These are phyloP conservation scores for Fusarium mangiferae DNA, from an alignment of 2,329 filamentous ascomycete species.

Conservation along the genomic window DNA sequence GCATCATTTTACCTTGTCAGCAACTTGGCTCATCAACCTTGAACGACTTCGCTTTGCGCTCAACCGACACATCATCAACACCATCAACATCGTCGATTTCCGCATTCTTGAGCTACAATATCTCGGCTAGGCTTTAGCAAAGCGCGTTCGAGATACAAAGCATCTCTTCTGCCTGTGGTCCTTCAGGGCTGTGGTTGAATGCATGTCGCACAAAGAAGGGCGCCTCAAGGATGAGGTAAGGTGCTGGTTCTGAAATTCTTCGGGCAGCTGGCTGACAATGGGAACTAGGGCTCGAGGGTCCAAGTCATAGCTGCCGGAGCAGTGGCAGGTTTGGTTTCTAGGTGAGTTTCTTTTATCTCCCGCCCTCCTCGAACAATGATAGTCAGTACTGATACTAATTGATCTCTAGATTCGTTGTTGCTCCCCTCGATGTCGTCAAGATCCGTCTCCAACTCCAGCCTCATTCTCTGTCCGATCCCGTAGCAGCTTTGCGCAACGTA, in stretches of 20 bases:
- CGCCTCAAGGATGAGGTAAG: slow-evolving; percentile 70
- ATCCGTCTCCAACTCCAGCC: slow-evolving; percentile 96
- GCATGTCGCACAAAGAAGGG: slow-evolving; percentile 51
- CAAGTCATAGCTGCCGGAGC: slow-evolving; percentile 68
- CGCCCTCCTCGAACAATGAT: not conserved
- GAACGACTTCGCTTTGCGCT: slow-evolving; percentile 51
- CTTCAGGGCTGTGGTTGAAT: slow-evolving; percentile 38
- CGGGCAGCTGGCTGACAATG: slow-evolving; percentile 12
- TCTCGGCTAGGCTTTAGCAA: not conserved
- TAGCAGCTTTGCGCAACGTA: slow-evolving; percentile 64
- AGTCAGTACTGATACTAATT: slow-evolving; percentile 21
- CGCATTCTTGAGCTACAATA: not conserved
- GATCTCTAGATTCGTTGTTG: slow-evolving; percentile 80
- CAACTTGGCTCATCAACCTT: slow-evolving; percentile 21
- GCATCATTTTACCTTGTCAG: slow-evolving; percentile 20
- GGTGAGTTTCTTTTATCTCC: slow-evolving; percentile 60
- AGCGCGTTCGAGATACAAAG: slow-evolving; percentile 33
- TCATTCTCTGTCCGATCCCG: slow-evolving; percentile 81
- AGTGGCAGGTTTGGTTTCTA: slow-evolving; percentile 85
- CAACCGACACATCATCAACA: not conserved
- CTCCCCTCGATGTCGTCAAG: slow-evolving; percentile 96
- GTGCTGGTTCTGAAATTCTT: not conserved
- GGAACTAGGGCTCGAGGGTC: slow-evolving; percentile 61
- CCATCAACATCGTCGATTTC: not conserved
- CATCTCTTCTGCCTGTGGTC: slow-evolving; percentile 19